These are phyloP conservation scores for Akanthomyces uredinophilus DNA, from an alignment of 2,329 filamentous ascomycete genomes.

Conservation along the genomic window DNA sequence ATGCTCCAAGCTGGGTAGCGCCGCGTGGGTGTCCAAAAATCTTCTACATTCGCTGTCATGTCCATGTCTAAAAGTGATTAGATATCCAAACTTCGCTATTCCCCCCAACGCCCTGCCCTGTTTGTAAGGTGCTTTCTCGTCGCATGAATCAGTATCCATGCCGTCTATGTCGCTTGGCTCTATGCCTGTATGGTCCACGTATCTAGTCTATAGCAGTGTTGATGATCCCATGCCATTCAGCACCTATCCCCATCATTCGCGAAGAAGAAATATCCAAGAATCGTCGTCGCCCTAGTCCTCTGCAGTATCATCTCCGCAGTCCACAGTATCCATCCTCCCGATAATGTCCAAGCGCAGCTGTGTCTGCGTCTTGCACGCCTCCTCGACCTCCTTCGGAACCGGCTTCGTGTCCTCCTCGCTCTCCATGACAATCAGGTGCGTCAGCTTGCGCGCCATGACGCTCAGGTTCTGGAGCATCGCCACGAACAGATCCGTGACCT, in stretches of 20 bases:
- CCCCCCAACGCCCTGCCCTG: too few species aligned
- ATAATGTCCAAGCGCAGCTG: conserved; percentile 31
- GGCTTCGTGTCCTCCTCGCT: conserved; percentile 23
- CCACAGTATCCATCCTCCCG: conserved; percentile 21
- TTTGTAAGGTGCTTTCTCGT: too few species aligned
- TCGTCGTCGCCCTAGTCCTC: background rate
- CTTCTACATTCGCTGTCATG: background rate
- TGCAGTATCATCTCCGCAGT: background rate
- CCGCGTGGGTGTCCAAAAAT: too few species aligned
- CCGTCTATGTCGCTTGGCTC: background rate
- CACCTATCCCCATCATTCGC: background rate
- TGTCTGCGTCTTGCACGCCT: conserved; percentile 30
- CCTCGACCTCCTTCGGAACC: conserved; percentile 30
- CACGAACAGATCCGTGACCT: conserved; percentile 41
- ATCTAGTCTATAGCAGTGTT: background rate
- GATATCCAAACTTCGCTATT: background rate
- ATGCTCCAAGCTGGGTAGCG: too few species aligned
- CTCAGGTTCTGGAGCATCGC: conserved; percentile 35
- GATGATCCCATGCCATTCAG: background rate
- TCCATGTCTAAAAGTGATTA: background rate
- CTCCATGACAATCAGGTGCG: conserved; percentile 33
- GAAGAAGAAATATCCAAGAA: background rate
- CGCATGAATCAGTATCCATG: background rate
- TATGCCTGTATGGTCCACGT: background rate
- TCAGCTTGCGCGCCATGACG: conserved; percentile 33